These are phyloP conservation scores for Penicillium ucsense DNA, from an alignment of 495 filamentous ascomycete species.

Conservation along the genomic window DNA sequence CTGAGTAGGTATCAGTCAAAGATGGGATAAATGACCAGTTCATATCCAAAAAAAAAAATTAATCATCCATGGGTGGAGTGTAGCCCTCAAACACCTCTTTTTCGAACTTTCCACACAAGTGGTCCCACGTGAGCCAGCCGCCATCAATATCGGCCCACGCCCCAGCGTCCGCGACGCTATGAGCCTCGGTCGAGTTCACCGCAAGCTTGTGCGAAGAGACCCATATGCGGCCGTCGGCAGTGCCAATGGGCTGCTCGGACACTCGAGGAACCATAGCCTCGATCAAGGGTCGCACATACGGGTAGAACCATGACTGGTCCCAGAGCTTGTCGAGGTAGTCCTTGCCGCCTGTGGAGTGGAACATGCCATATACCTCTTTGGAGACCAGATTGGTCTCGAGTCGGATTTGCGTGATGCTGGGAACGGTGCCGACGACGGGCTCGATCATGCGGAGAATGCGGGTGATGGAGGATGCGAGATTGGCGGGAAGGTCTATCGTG, in stretches of 20 bases:
- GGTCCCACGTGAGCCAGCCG: conserved; percentile 4
- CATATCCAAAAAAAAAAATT: neutral
- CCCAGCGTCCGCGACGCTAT: neutral
- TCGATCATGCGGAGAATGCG: conserved; percentile 1
- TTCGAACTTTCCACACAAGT: conserved; percentile 3
- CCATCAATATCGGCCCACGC: conserved; percentile 4
- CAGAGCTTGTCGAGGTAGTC: conserved; percentile 8
- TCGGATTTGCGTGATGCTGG: neutral
- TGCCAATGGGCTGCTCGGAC: neutral
- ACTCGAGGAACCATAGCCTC: neutral
- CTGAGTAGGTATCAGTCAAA: neutral
- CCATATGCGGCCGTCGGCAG: conserved; percentile 7
- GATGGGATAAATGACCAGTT: too few species aligned
- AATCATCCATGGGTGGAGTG: neutral
- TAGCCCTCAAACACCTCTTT: conserved; percentile 1
- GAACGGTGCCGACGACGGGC: neutral
- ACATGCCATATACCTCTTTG: conserved; percentile 5
- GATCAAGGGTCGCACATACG: conserved; percentile 3
- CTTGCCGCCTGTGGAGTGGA: conserved; percentile 8
- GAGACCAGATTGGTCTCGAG: conserved; percentile 9
- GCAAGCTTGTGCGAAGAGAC: conserved; percentile 1
- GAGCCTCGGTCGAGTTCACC: neutral
- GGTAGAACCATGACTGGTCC: conserved; percentile 5
- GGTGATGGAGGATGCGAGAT: conserved; percentile 1
- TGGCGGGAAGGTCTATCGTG: conserved; percentile 1